Conservation (phyloP, 176 grass and related monocot species). For the Puya raimondii region DNA sequence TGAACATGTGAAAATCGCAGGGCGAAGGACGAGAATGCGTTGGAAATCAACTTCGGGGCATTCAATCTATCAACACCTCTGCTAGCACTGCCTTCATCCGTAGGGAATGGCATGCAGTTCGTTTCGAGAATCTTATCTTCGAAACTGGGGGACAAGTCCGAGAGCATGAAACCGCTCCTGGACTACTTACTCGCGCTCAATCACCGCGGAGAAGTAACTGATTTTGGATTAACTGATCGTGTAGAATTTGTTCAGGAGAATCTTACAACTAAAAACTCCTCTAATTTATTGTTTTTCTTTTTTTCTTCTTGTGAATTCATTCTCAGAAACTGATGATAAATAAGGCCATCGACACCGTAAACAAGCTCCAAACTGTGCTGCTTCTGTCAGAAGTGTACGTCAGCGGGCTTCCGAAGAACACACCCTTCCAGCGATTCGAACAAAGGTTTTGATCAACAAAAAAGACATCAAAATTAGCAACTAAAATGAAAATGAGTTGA, state of each 20-base stretch:
- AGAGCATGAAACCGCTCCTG: conserved; percentile 69
- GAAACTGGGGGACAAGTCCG: conserved; percentile 40
- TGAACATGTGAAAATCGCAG: conserved; percentile 27
- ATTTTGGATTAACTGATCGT: not conserved
- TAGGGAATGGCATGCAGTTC: conserved; percentile 79
- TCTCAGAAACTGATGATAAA: conserved; percentile 88
- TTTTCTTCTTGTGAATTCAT: not conserved
- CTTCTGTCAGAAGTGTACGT: conserved; percentile 75
- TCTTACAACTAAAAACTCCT: not conserved
- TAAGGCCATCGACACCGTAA: conserved; percentile 50
- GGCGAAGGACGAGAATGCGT: conserved; percentile 71
- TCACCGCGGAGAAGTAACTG: conserved; percentile 54
- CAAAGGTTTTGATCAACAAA: conserved; percentile 43
- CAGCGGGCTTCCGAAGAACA: conserved; percentile 55
- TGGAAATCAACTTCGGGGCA: conserved; percentile 84
- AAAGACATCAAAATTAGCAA: conserved; percentile 1
- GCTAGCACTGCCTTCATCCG: conserved; percentile 70
- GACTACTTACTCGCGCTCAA: conserved; percentile 59
- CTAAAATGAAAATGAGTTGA: not conserved
- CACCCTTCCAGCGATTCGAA: conserved; percentile 74
- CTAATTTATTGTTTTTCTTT: not conserved
- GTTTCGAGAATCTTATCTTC: conserved; percentile 69
- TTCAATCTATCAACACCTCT: conserved; percentile 59
- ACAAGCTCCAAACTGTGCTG: conserved; percentile 83
- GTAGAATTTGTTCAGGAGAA: not conserved